Base-by-base conservation (phyloP, 2,329 filamentous ascomycete species). In the Colletotrichum liriopes region DNA sequence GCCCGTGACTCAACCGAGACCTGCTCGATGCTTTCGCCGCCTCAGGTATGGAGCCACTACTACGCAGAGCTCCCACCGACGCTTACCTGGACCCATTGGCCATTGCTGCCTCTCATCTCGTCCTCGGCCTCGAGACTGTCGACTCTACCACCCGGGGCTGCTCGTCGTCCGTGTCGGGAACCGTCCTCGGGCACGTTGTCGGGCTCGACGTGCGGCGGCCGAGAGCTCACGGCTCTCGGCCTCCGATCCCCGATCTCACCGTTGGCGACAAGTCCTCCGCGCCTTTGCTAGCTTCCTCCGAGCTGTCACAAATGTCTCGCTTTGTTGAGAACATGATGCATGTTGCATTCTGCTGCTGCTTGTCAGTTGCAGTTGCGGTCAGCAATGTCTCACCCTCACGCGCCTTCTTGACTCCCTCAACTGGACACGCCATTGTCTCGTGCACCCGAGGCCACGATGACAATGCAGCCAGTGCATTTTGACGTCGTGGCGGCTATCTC, bases 341-440 rank as follows among this genome's bases (percentile, higher is more conserved):
- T 37, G n/a, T 45, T 26, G 39, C 32, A 52, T 61, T 61, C 54
- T 32, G 66, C 47, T 12, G 37, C 14, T 12, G 37, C 14, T 16
- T 35, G 45, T 23, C 29, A 32, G 16, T 43, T 43, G n/a, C 29
- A 32, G 16, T 43, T 43, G n/a, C 29, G 9, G 61, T 43, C 55
- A 67, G 56, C 64, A 63, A 56, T 71, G 65, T 71, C 58, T 71
- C 45, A 68, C 51, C 11, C 37, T 49, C 64, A 71, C 56, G 51
- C 68, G 51, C 8, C 45, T 23, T 55, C 2, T 56, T n/a, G 49
- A 41, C 35, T 61, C 47, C 65, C 67, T 67, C 63, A 23, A 61
- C 56, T 71, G 67, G 49, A 62, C 26, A 47, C n/a, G 37, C 20
- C 20, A 18, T 43, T 35, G 29, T 55, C 45, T 59, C 63, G 39